Base-by-base conservation (phyloP, 164 flowering plant genomes). In the Warburgia ugandensis region DNA sequence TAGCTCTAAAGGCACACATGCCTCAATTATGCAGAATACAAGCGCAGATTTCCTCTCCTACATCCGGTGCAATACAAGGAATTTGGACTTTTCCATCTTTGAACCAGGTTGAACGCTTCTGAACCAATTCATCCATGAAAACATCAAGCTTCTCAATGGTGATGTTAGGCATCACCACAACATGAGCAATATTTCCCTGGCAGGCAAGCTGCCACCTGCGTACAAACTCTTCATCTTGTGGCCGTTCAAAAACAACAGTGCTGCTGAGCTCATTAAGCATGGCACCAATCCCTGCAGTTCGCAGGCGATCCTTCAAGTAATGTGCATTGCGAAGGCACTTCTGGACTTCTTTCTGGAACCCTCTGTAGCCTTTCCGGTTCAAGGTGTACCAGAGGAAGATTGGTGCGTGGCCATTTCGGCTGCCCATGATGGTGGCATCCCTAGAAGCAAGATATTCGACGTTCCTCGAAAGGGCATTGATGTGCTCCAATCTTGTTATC, bases 391-490 rank as follows among this genome's bases (percentile, higher is more conserved):
- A 90, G 27, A 90, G 84, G 70, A 90, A 86, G 54, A 90, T 73
- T 14, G 97, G 97, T 36, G 97, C 97, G 67, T 90, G 97, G 8
- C 97, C 97, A 44, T 90, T 90, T 26, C 95, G 79, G 66, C 95
- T 86, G 39, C 97, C 97, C 95, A 90, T 90, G 54, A 90, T 90
- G 37, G 97, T 90, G 52, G 97, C 97, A 70, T 90, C 97, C 63
- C 94, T 75, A 17, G 97, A 90, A 49, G 97, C 97, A 28, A 90
- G 85, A 56, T 90, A 90, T 71, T 90, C 97, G 2, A 90, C 95
- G 50, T 82, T 84, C 48, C 95, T 84, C 19, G 97, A 82, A 23
- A 90, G 78, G 25, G 74, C 79, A 64, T 90, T 86, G 38, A 90
- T 79, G 80, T 90, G 95, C 58, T 82, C 72, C 53, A 90, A 46